Conservation (phyloP, 495 filamentous ascomycete genomes). For the Hyaloscypha hepaticicola region DNA sequence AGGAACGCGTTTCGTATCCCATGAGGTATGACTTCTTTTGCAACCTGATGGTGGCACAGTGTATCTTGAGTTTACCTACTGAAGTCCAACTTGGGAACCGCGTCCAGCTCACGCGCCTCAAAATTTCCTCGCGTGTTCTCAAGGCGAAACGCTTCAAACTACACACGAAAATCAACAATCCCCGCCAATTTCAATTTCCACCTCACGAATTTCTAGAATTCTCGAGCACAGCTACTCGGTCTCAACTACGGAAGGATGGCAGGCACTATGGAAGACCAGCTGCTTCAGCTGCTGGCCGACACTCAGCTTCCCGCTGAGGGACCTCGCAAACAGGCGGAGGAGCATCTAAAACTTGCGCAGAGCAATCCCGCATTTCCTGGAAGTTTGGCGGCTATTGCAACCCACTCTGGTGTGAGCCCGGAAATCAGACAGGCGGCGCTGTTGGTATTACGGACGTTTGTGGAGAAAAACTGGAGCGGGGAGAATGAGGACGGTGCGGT, state of each 20-base stretch:
- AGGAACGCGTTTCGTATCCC: neutral
- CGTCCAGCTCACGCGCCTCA: conserved; percentile 12
- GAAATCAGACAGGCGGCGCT: conserved; percentile 82
- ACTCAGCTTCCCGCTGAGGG: conserved; percentile 70
- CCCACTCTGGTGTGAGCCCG: conserved; percentile 64
- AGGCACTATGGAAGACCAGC: conserved; percentile 62
- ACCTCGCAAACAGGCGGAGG: conserved; percentile 76
- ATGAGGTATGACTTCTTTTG: neutral
- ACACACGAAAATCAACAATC: conserved; percentile 3
- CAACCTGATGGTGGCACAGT: neutral
- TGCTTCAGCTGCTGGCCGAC: conserved; percentile 74
- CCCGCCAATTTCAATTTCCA: conserved; percentile 6
- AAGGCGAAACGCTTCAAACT: conserved; percentile 9
- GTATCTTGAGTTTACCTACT: neutral
- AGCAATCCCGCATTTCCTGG: conserved; percentile 67
- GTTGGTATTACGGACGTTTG: conserved; percentile 74
- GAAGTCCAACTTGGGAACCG: neutral
- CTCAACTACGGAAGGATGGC: conserved; percentile 15
- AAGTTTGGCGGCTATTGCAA: conserved; percentile 74
- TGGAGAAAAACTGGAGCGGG: conserved; percentile 72
- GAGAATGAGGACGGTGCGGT: conserved; percentile 59
- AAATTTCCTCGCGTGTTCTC: conserved; percentile 17
- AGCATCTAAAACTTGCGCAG: conserved; percentile 63
- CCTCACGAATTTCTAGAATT: neutral
- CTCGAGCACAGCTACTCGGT: conserved; percentile 10